Percentiles rank a stretch among this genome's conserved stretches.
phyloP scores from a whole-genome alignment of 176 grass and related monocot species.

The Oryza australiensis region DNA sequence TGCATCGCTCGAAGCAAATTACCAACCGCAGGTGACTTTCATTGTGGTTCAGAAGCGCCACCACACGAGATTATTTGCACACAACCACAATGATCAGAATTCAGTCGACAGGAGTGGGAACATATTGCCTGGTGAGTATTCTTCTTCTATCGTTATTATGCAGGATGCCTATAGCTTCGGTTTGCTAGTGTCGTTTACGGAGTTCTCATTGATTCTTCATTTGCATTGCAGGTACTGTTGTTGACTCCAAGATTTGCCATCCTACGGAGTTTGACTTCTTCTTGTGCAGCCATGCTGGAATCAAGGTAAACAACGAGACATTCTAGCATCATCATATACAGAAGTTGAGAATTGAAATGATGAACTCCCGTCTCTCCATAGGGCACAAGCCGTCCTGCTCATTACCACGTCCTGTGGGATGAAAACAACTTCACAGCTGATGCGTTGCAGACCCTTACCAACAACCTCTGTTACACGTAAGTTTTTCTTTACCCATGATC shows the following conservation, averaged over 20 bases:
- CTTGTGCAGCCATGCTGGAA: constrained; percentile 93
- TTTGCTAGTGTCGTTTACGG: neutral
- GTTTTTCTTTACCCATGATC: neutral
- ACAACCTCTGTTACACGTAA: constrained; percentile 97
- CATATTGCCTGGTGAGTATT: constrained; percentile 72
- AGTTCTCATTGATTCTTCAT: neutral
- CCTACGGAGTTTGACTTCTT: constrained; percentile 94
- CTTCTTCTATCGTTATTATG: neutral
- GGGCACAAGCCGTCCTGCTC: constrained; percentile 92
- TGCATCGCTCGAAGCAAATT: constrained; percentile 77
- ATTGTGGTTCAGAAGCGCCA: constrained; percentile 93
- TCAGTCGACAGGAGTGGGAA: constrained; percentile 77
- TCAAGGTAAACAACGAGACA: constrained; percentile 42
- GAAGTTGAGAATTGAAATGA: neutral
- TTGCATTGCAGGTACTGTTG: constrained; percentile 66
- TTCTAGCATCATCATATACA: neutral
- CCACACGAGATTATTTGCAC: constrained; percentile 85
- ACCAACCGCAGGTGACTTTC: constrained; percentile 78
- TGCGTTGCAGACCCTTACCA: constrained; percentile 75
- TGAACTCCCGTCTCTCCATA: constrained; percentile 1
- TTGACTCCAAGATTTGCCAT: constrained; percentile 91
- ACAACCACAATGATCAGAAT: constrained; percentile 66
- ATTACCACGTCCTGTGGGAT: constrained; percentile 96
- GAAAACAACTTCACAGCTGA: constrained; percentile 94
- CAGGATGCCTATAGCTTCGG: neutral